Evolutionary conservation across 2,329 filamentous ascomycete genomes (phyloP), one percentile per base, ranked within the genome.

Genomic region (Cryphonectria parasitica): DNA sequence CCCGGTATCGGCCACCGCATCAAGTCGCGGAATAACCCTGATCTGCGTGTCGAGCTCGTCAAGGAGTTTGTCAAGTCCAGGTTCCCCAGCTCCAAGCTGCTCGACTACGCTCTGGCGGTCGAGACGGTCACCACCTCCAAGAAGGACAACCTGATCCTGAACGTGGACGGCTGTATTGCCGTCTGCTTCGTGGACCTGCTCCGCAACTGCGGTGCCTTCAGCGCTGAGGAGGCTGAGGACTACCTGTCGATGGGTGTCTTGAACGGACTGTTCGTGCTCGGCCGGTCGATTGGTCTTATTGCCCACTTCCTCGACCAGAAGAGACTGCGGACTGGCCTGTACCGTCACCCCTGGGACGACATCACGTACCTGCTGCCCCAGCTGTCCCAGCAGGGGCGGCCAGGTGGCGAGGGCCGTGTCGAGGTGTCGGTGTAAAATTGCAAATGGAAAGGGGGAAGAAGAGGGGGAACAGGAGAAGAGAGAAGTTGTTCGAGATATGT

Each of bases 221-320:
- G 92, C 76, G 82, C 90, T 64, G 96, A 99, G 84, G 96, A 99
- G 87, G 95, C 95, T 67, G 96, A 99, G 85, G 96, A 99, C 83
- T 99, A 99, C 89, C 91, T 99, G 81, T 90, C 91, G 84, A 99
- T 98, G 95, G 96, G 96, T 89, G 96, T 99, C 64, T 91, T 99
- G 78, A 99, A 99, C 89, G 96, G 96, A 87, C 92, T 99, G 73
- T 99, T 99, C 88, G 96, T 99, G 63, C 90, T 99, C 73, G 96
- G 96, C 80, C 92, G 96, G 80, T 94, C 90, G 83, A 99, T 99
- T 80, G 96, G 96, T 93, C 89, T 99, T 76, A 99, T 99, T 92
- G 96, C 96, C 80, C 96, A 99, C 86, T 98, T 95, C 89, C 91
- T 99, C 78, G 96, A 99, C 87, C 96, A 99, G 90, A 99, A 99